Conservation (phyloP, 2,329 filamentous ascomycete species). For the Aureobasidium leucospermi region DNA sequence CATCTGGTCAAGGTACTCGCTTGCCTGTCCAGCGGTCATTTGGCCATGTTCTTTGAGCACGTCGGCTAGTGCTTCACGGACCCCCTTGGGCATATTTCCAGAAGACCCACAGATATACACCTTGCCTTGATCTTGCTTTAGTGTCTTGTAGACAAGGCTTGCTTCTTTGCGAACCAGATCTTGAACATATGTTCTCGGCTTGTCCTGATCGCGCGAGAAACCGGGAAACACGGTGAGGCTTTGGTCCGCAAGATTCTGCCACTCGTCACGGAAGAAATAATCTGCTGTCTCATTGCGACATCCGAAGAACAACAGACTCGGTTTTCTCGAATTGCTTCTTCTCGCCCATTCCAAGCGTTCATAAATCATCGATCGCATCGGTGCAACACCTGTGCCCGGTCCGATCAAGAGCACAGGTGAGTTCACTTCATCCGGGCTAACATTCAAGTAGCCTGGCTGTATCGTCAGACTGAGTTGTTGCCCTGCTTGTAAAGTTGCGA, state of each 20-base stretch:
- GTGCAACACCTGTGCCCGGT: slow-evolving; percentile 80
- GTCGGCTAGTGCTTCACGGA: slow-evolving; percentile 59
- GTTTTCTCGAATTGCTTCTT: slow-evolving; percentile 12
- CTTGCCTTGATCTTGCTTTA: slow-evolving; percentile 46
- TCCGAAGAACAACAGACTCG: slow-evolving; percentile 68
- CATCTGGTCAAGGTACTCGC: slow-evolving; percentile 48
- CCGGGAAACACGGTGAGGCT: slow-evolving; percentile 53
- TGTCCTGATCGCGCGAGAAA: slow-evolving; percentile 63
- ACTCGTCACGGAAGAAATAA: slow-evolving; percentile 76
- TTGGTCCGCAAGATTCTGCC: slow-evolving; percentile 44
- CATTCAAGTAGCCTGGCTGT: slow-evolving; percentile 46
- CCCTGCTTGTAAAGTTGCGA: slow-evolving; percentile 55
- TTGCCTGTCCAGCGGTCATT: slow-evolving; percentile 43
- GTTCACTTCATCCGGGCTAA: slow-evolving; percentile 39
- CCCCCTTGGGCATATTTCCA: slow-evolving; percentile 64
- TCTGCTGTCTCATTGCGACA: slow-evolving; percentile 68
- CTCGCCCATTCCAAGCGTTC: slow-evolving; percentile 49
- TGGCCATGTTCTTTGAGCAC: slow-evolving; percentile 40
- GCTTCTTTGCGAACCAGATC: slow-evolving; percentile 50
- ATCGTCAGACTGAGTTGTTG: slow-evolving; percentile 54
- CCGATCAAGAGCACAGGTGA: slow-evolving; percentile 68
- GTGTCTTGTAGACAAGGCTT: slow-evolving; percentile 42
- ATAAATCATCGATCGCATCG: slow-evolving; percentile 72
- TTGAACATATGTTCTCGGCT: slow-evolving; percentile 61
- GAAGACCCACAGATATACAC: slow-evolving; percentile 55